A percentile compares a stretch with the other conserved stretches of the same genome.
These are phyloP conservation scores for Trematosphaeria pertusa DNA, from an alignment of 2,329 filamentous ascomycete species.

Conservation along the genomic window DNA sequence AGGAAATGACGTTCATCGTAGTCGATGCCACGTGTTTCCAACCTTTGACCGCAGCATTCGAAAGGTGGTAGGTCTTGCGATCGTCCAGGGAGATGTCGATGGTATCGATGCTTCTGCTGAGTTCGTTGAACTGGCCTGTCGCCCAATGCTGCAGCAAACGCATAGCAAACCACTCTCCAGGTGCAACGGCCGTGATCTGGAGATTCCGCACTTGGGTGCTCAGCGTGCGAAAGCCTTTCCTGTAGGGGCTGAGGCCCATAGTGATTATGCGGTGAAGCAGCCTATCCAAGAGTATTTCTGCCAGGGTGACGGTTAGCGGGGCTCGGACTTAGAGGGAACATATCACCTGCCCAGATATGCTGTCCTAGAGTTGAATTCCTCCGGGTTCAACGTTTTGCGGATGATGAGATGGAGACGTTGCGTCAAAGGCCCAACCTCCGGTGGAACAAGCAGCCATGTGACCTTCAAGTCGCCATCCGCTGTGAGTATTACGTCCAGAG, in stretches of 20 bases:
- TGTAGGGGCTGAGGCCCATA: conserved; percentile 4
- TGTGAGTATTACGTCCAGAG: conserved; percentile 6
- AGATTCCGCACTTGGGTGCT: conserved; percentile 2
- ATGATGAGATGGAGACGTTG: conserved; percentile 1
- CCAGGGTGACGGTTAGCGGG: conserved; percentile 5
- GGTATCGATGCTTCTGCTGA: conserved; percentile 1
- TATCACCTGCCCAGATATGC: conserved; percentile 2
- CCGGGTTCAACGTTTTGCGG: background rate
- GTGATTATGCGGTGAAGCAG: conserved; percentile 7
- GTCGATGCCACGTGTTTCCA: too few relatives aligned
- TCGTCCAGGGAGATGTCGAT: conserved; percentile 6
- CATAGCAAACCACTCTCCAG: too few relatives aligned
- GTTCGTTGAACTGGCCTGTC: background rate
- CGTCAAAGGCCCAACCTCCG: background rate
- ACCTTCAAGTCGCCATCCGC: conserved; percentile 4
- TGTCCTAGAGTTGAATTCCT: background rate
- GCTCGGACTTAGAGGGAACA: background rate
- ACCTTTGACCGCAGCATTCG: background rate
- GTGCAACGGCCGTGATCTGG: conserved; percentile 1
- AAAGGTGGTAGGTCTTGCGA: conserved; percentile 1
- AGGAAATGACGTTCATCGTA: too few relatives aligned
- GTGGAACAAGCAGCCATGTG: conserved; percentile 5
- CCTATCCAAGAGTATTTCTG: background rate
- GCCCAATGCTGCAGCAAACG: conserved; percentile 1
- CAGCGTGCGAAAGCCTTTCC: background rate